Evolutionary conservation across 805 yeast species (phyloP), one percentile per base, ranked within the genome.

Genomic region (Yamadazyma olivae): DNA sequence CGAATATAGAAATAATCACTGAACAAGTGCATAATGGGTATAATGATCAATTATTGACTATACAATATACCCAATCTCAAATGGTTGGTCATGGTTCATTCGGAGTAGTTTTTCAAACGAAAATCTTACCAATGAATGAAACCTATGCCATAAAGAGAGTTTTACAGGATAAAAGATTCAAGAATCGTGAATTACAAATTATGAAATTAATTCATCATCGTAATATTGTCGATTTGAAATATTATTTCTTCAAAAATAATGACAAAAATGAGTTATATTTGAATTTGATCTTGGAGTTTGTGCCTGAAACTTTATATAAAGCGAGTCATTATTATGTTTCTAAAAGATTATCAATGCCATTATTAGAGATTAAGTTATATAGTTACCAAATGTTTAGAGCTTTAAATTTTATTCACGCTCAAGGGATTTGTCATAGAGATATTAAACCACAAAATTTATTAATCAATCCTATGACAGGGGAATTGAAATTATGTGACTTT

Each of bases 41-140:
- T 52, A 76, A 82, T 6, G 88, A 84, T 37, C 79, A 78, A 44
- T 51, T 67, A 20, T 67, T 70, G 33, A 74, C 76, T 34, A 75
- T 91, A 38, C 77, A 81, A 32, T 88, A 86, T 64, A 83, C 90
- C 13, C 88, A 83, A 51, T 77, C 86, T 27, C 83, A 86, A 48
- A 89, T 90, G 74, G 93, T 91, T 27, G 99, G 99, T n/a, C 95
- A 87, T 61, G 99, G 99, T 8, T 90, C 98, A n/a, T 93, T 93
- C 66, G 99, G 99, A 2, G 90, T 89, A 22, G 99, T 93, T n/a
- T 89, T 88, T 57, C 93, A 87, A 48, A 88, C 96, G 5, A 79
- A 77, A 40, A 69, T 93, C 26, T 54, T 76, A 42, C 89, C 91
- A 13, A 72, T 83, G 16, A 79, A 83, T 41, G 85, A 81, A 50